Conservation (phyloP, 1,139 yeast genomes). For the Taphrina populina region DNA sequence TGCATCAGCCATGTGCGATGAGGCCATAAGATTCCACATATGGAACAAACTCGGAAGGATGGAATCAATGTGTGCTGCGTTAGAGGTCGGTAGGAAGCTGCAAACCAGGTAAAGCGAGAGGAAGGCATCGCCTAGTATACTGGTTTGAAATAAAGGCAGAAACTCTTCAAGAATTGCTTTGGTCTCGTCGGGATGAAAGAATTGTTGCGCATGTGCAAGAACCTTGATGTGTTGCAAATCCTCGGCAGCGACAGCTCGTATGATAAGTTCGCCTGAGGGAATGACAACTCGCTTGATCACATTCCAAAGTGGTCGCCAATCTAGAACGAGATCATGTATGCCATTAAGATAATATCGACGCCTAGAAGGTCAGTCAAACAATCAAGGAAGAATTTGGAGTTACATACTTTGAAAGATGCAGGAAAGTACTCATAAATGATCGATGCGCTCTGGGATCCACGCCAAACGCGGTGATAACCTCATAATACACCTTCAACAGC, state of each 20-base stretch:
- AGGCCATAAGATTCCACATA: constrained; percentile 66
- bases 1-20: constrained; percentile 61
- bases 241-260: constrained; percentile 32
- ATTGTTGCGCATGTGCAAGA: constrained; percentile 48
- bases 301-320: constrained; percentile 38
- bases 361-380: constrained; percentile 50
- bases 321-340: constrained; percentile 44
- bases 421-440: constrained; percentile 42
- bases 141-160: constrained; percentile 55
- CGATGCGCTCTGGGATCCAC: constrained; percentile 65
- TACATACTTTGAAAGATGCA: constrained; percentile 29
- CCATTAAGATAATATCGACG: constrained; percentile 46
- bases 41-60: constrained; percentile 66
- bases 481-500: constrained; percentile 69
- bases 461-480: constrained; percentile 63
- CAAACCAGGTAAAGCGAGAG: constrained; percentile 51
- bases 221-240: constrained; percentile 34
- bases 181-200: constrained; percentile 46
- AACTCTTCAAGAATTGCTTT: constrained; percentile 51
- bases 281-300: constrained; percentile 36
- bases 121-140: constrained; percentile 59
- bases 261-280: constrained; percentile 36
- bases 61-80: constrained; percentile 46
- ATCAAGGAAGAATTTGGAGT: constrained; percentile 68
- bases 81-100: constrained; percentile 42